Percentiles rank a stretch among this genome's conserved stretches.
phyloP scores from a whole-genome alignment of 2,329 filamentous ascomycete species.

The Colletotrichum orchidophilum region DNA sequence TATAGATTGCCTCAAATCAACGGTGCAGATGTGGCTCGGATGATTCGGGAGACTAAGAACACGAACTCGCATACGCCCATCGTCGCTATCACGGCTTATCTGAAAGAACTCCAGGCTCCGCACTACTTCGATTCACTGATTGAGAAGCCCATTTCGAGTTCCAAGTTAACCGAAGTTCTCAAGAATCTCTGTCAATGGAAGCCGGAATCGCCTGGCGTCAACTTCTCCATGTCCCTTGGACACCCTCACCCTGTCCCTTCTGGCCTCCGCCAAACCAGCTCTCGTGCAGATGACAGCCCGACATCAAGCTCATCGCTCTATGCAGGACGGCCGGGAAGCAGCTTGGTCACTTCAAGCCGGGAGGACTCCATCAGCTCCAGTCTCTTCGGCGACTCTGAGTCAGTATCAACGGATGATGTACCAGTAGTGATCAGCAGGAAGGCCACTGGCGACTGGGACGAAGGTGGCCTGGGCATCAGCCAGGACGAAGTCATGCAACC shows the following conservation, averaged over 20 bases:
- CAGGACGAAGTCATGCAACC: constrained; percentile 61
- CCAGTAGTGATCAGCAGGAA: constrained; percentile 80
- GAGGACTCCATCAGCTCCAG: constrained; percentile 91
- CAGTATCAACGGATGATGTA: constrained; percentile 79
- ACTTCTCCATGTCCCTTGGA: constrained; percentile 52
- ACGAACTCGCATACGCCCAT: constrained; percentile 94
- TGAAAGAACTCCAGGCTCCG: constrained; percentile 95
- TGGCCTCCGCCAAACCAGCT: constrained; percentile 70
- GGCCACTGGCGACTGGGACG: constrained; percentile 80
- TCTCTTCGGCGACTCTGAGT: constrained; percentile 87
- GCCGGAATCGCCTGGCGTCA: constrained; percentile 66
- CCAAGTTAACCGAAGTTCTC: constrained; percentile 89
- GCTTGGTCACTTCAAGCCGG: constrained; percentile 81
- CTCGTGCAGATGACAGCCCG: constrained; percentile 80
- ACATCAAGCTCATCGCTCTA: constrained; percentile 81
- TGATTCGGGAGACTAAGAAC: constrained; percentile 97
- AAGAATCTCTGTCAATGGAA: constrained; percentile 94
- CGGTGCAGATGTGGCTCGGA: constrained; percentile 92
- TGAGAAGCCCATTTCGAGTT: constrained; percentile 94
- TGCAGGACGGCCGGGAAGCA: constrained; percentile 74
- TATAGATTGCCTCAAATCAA: constrained; percentile 96
- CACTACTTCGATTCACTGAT: constrained; percentile 97
- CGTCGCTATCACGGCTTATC: constrained; percentile 93
- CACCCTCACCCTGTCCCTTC: constrained; percentile 70
- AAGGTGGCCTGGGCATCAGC: constrained; percentile 81